These are phyloP conservation scores for Ceratocystiopsis sp. DNA, from an alignment of 2,329 filamentous ascomycete species.

Conservation along the genomic window DNA sequence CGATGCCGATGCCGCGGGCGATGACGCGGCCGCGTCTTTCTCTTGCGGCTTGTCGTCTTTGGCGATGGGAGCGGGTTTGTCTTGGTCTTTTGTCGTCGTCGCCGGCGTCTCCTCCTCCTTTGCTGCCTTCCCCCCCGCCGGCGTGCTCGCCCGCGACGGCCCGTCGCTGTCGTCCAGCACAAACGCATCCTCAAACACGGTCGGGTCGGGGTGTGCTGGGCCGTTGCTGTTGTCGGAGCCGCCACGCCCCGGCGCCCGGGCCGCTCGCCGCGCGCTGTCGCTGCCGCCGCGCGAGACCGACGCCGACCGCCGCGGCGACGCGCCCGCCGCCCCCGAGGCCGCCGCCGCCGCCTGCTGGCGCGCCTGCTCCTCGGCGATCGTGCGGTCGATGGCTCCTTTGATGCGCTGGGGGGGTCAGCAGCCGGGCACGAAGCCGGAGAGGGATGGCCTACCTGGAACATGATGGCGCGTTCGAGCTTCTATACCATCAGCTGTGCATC, in stretches of 20 bases:
- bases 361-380: conserved; percentile 82
- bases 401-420: conserved; percentile 40
- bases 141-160: conserved; percentile 28
- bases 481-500: too few relatives aligned
- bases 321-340: conserved; percentile 21
- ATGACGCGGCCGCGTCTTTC: not conserved
- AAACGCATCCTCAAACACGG: conserved; percentile 75
- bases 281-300: conserved; percentile 24
- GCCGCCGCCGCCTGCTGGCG: conserved; percentile 43
- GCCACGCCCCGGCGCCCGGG: conserved; percentile 26
- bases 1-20: not conserved
- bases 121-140: conserved; percentile 1
- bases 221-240: too few relatives aligned
- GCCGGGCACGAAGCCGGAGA: not conserved
- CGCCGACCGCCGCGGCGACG: conserved; percentile 25
- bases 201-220: conserved; percentile 52
- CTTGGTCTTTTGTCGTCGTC: too few relatives aligned
- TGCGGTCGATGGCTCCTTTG: conserved; percentile 69
- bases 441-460: conserved; percentile 12
- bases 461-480: conserved; percentile 3
- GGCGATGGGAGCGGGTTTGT: too few relatives aligned
- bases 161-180: conserved; percentile 71
- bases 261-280: conserved; percentile 18
- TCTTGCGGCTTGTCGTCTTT: too few relatives aligned
- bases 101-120: not conserved